Conservation (phyloP, 2,329 filamentous ascomycete species). For the Hymenoscyphus salicellus region DNA sequence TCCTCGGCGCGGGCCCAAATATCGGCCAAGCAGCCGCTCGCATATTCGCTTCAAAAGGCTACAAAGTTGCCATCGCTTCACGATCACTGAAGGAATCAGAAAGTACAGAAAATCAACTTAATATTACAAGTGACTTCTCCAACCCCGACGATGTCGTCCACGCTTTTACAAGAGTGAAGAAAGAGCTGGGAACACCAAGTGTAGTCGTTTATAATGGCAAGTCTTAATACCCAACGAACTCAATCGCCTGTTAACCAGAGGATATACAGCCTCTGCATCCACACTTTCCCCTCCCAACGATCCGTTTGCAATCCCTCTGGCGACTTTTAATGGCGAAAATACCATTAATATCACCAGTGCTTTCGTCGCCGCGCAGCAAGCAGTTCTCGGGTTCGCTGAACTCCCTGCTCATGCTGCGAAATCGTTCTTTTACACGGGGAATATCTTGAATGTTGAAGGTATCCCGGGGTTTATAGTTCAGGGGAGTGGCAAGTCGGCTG, state of each 20-base stretch:
- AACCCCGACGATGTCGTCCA: conserved; percentile 36
- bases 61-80: conserved; percentile 41
- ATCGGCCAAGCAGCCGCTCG: conserved; percentile 38
- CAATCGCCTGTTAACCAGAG: not conserved
- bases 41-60: conserved; percentile 41
- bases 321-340: conserved; percentile 30
- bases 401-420: conserved; percentile 33
- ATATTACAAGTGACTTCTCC: conserved; percentile 40
- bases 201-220: conserved; percentile 45
- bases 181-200: conserved; percentile 36
- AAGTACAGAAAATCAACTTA: conserved; percentile 33
- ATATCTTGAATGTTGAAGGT: conserved; percentile 39
- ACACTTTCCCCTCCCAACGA: conserved; percentile 28
- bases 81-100: conserved; percentile 33
- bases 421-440: conserved; percentile 47
- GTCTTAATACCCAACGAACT: not conserved
- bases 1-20: conserved; percentile 43
- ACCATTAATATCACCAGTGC: conserved; percentile 41
- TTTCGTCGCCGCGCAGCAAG: conserved; percentile 42
- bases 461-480: conserved; percentile 36
- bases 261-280: conserved; percentile 13
- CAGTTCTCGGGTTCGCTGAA: conserved; percentile 35
- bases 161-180: conserved; percentile 41
- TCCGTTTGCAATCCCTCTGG: conserved; percentile 36
- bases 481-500: conserved; percentile 43